These are phyloP conservation scores for Posidonia australis DNA, from an alignment of 106 monocot species.

Conservation along the genomic window DNA sequence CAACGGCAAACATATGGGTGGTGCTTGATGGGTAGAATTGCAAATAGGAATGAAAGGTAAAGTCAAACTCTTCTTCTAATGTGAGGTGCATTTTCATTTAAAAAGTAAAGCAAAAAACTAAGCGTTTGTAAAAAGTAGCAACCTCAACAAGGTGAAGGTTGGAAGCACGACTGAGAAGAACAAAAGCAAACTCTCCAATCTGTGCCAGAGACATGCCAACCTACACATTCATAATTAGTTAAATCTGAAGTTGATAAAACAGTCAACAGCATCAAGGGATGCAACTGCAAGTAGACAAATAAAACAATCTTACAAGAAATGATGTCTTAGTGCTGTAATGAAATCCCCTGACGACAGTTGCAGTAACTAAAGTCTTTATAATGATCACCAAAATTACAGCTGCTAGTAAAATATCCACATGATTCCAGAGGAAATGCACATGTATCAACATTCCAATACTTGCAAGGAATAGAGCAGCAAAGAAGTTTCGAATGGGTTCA, in stretches of 20 bases:
- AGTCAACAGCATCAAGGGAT: neutral
- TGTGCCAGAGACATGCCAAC: conserved; percentile 98
- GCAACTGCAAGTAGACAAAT: conserved; percentile 3
- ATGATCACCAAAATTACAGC: conserved; percentile 77
- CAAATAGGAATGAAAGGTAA: too few species aligned
- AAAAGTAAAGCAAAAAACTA: neutral
- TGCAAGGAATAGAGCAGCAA: conserved; percentile 91
- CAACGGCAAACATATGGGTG: too few species aligned
- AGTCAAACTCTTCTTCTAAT: neutral
- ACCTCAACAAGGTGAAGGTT: conserved; percentile 74
- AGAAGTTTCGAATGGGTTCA: conserved; percentile 96
- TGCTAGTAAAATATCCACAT: conserved; percentile 78
- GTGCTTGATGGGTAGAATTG: too few species aligned
- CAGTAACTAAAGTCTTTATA: conserved; percentile 62
- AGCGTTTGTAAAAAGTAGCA: neutral
- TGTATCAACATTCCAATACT: conserved; percentile 92
- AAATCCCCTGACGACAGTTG: conserved; percentile 72
- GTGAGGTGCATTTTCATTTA: neutral
- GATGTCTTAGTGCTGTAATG: conserved; percentile 82
- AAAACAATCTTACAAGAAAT: conserved; percentile 46
- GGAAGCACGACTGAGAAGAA: conserved; percentile 95
- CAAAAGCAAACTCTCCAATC: conserved; percentile 97
- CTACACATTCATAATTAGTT: conserved; percentile 25
- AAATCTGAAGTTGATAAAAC: neutral
- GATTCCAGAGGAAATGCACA: conserved; percentile 91